Conservation (phyloP, 768 basidiomycete species). For the Phlebiopsis gigantea region DNA sequence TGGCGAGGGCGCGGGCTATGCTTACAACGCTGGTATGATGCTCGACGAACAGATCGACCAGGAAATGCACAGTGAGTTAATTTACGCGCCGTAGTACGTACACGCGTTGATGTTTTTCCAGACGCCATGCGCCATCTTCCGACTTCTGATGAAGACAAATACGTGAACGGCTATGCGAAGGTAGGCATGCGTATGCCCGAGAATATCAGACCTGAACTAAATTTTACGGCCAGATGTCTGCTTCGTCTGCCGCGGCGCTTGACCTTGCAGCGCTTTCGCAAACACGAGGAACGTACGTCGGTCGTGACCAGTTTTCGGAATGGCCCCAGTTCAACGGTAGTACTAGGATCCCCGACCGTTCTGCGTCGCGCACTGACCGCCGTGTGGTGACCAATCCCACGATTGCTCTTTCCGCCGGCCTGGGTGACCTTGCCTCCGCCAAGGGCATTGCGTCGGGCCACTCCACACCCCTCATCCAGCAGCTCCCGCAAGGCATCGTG, state of each 20-base stretch:
- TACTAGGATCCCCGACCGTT: conserved; percentile 54
- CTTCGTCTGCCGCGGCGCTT: conserved; percentile 87
- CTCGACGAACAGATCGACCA: conserved; percentile 90
- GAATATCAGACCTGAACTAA: conserved; percentile 3
- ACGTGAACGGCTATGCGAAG: conserved; percentile 58
- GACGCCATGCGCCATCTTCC: conserved; percentile 87
- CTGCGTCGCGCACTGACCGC: conserved; percentile 52
- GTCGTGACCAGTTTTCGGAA: conserved; percentile 76
- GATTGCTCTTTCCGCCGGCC: conserved; percentile 52
- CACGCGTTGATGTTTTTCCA: conserved; percentile 25
- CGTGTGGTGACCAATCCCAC: conserved; percentile 74
- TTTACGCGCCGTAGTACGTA: background rate
- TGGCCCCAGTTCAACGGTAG: conserved; percentile 87
- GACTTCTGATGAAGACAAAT: conserved; percentile 89
- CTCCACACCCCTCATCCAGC: conserved; percentile 58
- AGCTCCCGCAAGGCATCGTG: conserved; percentile 48
- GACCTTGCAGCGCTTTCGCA: conserved; percentile 89
- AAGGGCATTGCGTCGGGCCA: conserved; percentile 48
- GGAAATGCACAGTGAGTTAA: conserved; percentile 83
- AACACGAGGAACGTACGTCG: conserved; percentile 53
- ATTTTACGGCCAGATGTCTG: conserved; percentile 51
- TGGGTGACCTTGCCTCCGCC: conserved; percentile 47
- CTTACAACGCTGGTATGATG: conserved; percentile 84
- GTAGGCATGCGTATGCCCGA: conserved; percentile 32
- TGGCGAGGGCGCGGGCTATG: conserved; percentile 55